A percentile compares a stretch with the other conserved stretches of the same genome.
These are phyloP conservation scores for Fusarium lateritium DNA, from an alignment of 2,329 filamentous ascomycete species.

Conservation along the genomic window DNA sequence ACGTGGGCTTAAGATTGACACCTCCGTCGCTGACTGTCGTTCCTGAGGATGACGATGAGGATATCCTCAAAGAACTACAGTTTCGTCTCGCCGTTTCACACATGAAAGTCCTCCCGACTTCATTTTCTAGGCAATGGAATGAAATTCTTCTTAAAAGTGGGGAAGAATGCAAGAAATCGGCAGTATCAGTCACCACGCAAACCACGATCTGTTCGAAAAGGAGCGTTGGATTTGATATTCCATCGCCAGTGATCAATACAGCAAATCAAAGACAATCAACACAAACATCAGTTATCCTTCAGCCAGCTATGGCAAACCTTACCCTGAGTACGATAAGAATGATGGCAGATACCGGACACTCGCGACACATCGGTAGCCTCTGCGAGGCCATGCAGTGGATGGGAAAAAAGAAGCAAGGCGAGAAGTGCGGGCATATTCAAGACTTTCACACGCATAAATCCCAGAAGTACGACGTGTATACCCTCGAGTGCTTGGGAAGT, in stretches of 20 bases:
- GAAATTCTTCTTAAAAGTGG: not conserved
- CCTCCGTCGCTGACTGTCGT: not conserved
- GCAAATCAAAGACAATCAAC: not conserved
- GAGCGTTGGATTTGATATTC: not conserved
- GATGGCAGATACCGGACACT: rapidly evolving
- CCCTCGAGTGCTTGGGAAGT: not conserved
- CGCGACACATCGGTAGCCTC: not conserved
- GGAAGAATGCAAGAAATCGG: rapidly evolving
- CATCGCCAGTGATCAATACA: rapidly evolving
- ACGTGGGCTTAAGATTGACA: not conserved
- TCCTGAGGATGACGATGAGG: not conserved
- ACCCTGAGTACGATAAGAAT: rapidly evolving
- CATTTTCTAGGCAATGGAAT: conserved; percentile 1
- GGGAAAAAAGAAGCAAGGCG: not conserved
- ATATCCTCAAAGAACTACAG: not conserved
- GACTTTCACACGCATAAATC: rapidly evolving
- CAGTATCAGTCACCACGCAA: rapidly evolving
- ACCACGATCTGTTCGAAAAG: not conserved
- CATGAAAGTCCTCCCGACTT: rapidly evolving
- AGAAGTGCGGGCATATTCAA: not conserved
- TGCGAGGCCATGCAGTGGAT: not conserved
- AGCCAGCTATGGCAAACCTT: not conserved
- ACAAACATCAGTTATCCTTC: not conserved
- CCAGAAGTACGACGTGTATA: not conserved
- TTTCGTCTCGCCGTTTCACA: not conserved